Conservation (phyloP, 169 alveolate species). For the Amoebophrya sp. region DNA sequence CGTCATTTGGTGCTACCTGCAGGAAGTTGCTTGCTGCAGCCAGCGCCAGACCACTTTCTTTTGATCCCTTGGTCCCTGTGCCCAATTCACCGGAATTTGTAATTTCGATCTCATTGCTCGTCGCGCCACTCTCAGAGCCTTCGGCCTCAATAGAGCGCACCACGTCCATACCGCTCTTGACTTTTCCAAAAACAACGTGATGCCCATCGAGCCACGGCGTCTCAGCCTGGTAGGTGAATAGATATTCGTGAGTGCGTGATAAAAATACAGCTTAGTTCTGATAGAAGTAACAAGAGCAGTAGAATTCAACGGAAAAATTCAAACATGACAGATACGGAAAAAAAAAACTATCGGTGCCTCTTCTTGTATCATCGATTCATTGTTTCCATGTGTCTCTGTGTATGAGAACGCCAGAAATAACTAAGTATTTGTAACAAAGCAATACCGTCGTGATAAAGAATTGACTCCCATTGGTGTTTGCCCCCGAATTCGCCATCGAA, state of each 20-base stretch:
- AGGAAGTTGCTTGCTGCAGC: background rate
- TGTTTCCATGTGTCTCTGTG: too few species aligned
- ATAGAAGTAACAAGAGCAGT: too few species aligned
- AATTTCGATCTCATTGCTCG: background rate
- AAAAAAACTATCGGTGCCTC: too few species aligned
- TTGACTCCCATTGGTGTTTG: conserved; percentile 94
- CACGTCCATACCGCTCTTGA: conserved; percentile 44
- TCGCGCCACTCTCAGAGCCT: background rate
- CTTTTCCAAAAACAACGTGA: conserved; percentile 98
- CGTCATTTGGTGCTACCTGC: background rate
- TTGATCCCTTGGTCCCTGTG: background rate
- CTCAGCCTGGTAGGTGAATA: conserved; percentile 12
- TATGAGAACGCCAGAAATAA: too few species aligned
- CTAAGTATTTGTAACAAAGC: too few species aligned
- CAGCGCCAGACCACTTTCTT: too few species aligned
- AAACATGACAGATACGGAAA: too few species aligned
- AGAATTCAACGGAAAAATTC: too few species aligned
- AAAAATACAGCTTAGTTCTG: background rate
- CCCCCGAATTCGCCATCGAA: conserved; percentile 90
- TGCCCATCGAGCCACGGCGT: conserved; percentile 92
- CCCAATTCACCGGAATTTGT: background rate
- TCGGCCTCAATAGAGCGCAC: background rate
- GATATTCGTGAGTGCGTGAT: background rate
- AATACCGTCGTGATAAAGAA: conserved; percentile 95
- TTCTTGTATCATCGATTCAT: too few species aligned